Percentiles rank a stretch among this genome's conserved stretches.
These are phyloP conservation scores for Patellaria atrata DNA, from an alignment of 495 filamentous ascomycete genomes.

Conservation along the genomic window DNA sequence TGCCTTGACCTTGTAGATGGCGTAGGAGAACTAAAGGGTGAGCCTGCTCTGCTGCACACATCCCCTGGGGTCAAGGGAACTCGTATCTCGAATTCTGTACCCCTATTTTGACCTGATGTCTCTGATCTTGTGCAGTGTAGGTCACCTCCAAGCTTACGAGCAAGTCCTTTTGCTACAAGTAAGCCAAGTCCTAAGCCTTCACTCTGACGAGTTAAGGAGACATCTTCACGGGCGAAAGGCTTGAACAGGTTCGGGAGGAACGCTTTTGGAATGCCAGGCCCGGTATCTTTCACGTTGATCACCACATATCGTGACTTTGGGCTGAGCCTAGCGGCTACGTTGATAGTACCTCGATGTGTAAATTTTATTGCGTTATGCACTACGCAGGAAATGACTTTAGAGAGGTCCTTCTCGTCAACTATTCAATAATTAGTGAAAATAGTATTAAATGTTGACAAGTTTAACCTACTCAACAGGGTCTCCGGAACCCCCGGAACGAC, in stretches of 20 bases:
- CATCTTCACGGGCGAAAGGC: slow-evolving; percentile 58
- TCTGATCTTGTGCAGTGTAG: slow-evolving; percentile 53
- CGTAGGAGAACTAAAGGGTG: slow-evolving; percentile 24
- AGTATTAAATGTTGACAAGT: not conserved
- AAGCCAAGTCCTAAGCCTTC: slow-evolving; percentile 65
- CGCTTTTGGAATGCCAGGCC: slow-evolving; percentile 54
- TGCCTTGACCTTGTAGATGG: slow-evolving; percentile 16
- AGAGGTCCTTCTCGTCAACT: slow-evolving; percentile 57
- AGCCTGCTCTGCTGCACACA: slow-evolving; percentile 22
- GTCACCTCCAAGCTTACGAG: slow-evolving; percentile 62
- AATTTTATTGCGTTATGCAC: slow-evolving; percentile 73
- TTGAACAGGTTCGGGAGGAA: slow-evolving; percentile 63
- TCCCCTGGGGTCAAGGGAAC: slow-evolving; percentile 44
- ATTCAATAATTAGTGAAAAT: slow-evolving; percentile 5
- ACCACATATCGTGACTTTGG: slow-evolving; percentile 39
- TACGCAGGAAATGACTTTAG: slow-evolving; percentile 59
- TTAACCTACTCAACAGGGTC: slow-evolving; percentile 38
- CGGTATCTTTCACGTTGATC: slow-evolving; percentile 53
- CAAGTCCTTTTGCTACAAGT: slow-evolving; percentile 61
- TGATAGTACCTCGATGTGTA: slow-evolving; percentile 55
- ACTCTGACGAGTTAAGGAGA: slow-evolving; percentile 53
- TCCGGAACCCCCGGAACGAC: slow-evolving; percentile 53
- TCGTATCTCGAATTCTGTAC: slow-evolving; percentile 62
- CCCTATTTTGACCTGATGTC: slow-evolving; percentile 49
- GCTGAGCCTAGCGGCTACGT: slow-evolving; percentile 39